Percentiles rank a stretch among this genome's conserved stretches.
Conservation (phyloP, 768 basidiomycete species). For the Cytidiella melzeri region DNA sequence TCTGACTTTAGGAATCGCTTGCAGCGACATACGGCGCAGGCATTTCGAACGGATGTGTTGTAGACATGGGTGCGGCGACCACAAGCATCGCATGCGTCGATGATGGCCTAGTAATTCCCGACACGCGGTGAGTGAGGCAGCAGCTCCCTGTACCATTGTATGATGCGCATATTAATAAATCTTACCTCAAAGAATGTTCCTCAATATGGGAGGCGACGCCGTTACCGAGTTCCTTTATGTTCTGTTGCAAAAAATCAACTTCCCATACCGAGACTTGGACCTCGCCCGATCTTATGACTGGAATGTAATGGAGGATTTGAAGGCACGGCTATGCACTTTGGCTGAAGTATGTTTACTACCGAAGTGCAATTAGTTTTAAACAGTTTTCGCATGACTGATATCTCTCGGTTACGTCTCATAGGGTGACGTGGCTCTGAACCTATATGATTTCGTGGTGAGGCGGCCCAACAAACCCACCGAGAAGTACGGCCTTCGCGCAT, state of each 20-base stretch:
- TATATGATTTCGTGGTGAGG: constrained; percentile 87
- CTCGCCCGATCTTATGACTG: constrained; percentile 78
- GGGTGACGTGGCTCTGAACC: constrained; percentile 85
- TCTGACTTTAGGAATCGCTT: constrained; percentile 67
- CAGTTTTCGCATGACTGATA: neutral
- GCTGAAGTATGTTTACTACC: constrained; percentile 58
- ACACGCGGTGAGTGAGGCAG: constrained; percentile 68
- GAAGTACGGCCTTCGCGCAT: constrained; percentile 86
- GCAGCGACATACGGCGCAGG: constrained; percentile 95
- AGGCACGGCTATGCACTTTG: constrained; percentile 77
- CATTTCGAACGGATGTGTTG: constrained; percentile 90
- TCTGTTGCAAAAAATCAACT: constrained; percentile 70
- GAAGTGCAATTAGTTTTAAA: neutral
- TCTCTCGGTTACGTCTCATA: constrained; percentile 23
- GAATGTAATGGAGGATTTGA: constrained; percentile 88
- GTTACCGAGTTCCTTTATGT: constrained; percentile 86
- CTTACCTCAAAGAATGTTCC: constrained; percentile 48
- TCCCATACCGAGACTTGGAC: constrained; percentile 85
- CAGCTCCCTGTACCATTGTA: neutral
- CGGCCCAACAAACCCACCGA: constrained; percentile 67
- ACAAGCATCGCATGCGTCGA: constrained; percentile 92
- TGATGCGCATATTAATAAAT: neutral
- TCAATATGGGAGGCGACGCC: constrained; percentile 92
- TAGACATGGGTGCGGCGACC: constrained; percentile 84
- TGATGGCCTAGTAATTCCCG: constrained; percentile 82